Percentiles rank a stretch among this genome's conserved stretches.
These are phyloP conservation scores for Xylaria sp. DNA, from an alignment of 2,329 filamentous ascomycete genomes.

Conservation along the genomic window DNA sequence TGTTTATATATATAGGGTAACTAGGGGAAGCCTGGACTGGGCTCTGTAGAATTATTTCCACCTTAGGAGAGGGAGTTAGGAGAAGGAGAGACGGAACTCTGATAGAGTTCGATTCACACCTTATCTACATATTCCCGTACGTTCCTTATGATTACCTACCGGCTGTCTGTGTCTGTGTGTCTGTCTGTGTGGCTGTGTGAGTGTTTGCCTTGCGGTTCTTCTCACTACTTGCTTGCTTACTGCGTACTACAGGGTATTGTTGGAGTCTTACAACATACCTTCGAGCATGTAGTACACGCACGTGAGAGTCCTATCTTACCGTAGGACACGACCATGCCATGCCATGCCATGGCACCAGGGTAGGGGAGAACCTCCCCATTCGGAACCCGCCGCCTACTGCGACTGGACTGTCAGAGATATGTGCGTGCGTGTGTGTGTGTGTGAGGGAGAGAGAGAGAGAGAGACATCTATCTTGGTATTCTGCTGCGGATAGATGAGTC, in stretches of 20 bases:
- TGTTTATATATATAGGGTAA: neutral
- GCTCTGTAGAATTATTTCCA: neutral
- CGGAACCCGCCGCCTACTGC: conserved; percentile 7
- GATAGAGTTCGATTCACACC: conserved; percentile 7
- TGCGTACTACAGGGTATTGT: too few species aligned
- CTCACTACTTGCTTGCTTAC: neutral
- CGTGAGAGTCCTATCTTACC: neutral
- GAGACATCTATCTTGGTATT: too few species aligned
- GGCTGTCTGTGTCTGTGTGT: neutral
- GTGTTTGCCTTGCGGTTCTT: neutral
- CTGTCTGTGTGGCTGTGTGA: neutral
- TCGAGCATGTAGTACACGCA: conserved; percentile 4
- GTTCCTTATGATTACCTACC: neutral
- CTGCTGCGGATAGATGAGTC: too few species aligned
- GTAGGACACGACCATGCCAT: neutral
- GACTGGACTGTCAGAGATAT: neutral
- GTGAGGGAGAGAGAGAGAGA: too few species aligned
- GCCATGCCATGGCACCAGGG: neutral
- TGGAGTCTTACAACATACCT: neutral
- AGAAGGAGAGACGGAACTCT: neutral
- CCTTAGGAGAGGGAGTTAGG: conserved; percentile 3
- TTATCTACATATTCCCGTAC: neutral
- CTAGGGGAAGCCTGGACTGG: neutral
- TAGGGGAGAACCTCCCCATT: conserved; percentile 6
- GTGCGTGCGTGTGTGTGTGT: too few species aligned